phyloP scores from a whole-genome alignment of 2,329 filamentous ascomycete species.

The Emericellopsis atlantica region DNA sequence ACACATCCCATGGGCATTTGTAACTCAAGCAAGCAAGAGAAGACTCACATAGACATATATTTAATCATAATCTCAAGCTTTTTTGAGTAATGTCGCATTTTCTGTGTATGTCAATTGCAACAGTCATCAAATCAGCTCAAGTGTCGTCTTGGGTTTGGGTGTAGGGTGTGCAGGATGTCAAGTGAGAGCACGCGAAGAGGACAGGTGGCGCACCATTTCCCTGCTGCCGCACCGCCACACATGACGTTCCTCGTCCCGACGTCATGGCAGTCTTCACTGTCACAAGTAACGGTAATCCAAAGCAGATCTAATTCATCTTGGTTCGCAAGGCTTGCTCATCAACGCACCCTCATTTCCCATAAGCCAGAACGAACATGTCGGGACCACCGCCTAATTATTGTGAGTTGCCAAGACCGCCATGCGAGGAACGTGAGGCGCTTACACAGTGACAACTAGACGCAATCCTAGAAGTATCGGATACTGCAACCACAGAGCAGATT shows the following conservation, averaged over 20 bases:
- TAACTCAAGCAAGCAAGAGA: too few species aligned
- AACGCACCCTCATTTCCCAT: background rate
- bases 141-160: too few species aligned
- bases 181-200: background rate
- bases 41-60: too few species aligned
- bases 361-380: constrained; percentile 9
- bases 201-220: background rate
- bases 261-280: background rate
- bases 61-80: too few species aligned
- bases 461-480: constrained; percentile 59
- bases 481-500: constrained; percentile 70
- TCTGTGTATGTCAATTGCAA: too few species aligned
- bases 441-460: constrained; percentile 38
- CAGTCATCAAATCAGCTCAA: too few species aligned
- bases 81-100: too few species aligned
- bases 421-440: background rate
- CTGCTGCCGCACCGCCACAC: constrained; percentile 3
- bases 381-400: constrained; percentile 45
- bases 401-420: constrained; percentile 18
- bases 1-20: too few species aligned
- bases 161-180: too few species aligned
- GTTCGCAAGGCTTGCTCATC: background rate
- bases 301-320: too few species aligned
- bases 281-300: too few species aligned
- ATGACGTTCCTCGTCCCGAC: constrained; percentile 3